Evolutionary conservation across 106 monocot genomes (phyloP), one percentile per base, ranked within the genome.

Genomic region (Apostasia shenzhenica): DNA sequence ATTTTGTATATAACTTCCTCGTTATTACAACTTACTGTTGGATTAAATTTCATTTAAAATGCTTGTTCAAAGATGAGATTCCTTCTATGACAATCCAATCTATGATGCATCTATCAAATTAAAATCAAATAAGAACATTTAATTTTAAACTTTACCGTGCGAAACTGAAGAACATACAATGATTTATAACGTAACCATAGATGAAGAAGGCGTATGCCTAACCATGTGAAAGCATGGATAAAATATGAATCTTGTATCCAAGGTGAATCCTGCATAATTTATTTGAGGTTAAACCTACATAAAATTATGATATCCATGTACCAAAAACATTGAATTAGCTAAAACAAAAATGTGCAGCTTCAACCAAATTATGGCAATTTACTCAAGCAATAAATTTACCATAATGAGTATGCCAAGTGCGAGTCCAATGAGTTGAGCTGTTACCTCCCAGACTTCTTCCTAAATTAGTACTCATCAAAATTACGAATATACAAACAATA

Each of bases 391-490:
- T 13, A 41, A 13, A 45, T 44, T 62, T 89, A 92, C 95, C 86
- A 97, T 70, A 48, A 92, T 51, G 62, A 97, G 45, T 76, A 97
- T 80, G 66, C 92, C 95, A 63, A 97, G 45, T 39, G 68, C 72
- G 75, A 92, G 95, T n/a, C 95, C 95, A n/a, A 89, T 6, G n/a
- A 97, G 71, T 73, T 97, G 91, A 67, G 95, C 95, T 63, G 72
- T 78, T 71, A 97, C 92, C 77, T 92, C 95, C 95, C 95, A 97
- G 9, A 97, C 95, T 89, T 97, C 95, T 68, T 97, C 95, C 95
- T 97, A 75, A 72, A 80, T 77, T 26, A 69, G 52, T 59, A 39
- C 9, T 45, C 7, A 39, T 41, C 4, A 70, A 58, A 59, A 57
- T 45, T 41, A 12, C 14, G 9, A n/a, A 14, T 12, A 59, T 57